A percentile compares a stretch with the other conserved stretches of the same genome.
Conservation (phyloP, 2,329 filamentous ascomycete species). For the Westerdykella sp. region DNA sequence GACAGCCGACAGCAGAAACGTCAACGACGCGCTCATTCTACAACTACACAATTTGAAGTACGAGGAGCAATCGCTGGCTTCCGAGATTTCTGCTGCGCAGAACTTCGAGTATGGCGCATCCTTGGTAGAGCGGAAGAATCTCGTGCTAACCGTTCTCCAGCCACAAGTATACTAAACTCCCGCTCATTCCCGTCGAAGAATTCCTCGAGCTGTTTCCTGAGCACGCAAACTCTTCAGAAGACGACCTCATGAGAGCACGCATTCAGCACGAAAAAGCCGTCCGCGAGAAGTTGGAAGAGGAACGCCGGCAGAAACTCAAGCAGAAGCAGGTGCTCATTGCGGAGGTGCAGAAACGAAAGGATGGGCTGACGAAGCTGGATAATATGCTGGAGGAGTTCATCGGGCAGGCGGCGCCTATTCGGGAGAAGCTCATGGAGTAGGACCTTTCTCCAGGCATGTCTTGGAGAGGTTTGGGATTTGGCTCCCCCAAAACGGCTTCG, state of each 20-base stretch:
- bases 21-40: conserved; percentile 85
- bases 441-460: too few relatives aligned
- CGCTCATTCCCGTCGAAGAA: conserved; percentile 74
- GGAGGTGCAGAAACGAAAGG: conserved; percentile 87
- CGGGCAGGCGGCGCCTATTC: conserved; percentile 82
- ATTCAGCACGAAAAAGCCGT: conserved; percentile 87
- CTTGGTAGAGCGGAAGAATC: too few relatives aligned
- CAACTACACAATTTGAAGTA: conserved; percentile 96
- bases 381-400: conserved; percentile 91
- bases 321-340: conserved; percentile 63
- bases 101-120: conserved; percentile 69
- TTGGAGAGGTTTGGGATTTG: too few relatives aligned
- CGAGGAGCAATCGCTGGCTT: conserved; percentile 82
- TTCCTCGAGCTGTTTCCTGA: conserved; percentile 75
- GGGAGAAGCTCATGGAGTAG: conserved; percentile 57
- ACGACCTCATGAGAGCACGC: conserved; percentile 78
- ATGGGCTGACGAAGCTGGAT: conserved; percentile 85
- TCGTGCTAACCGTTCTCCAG: conserved; percentile 40
- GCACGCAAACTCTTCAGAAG: conserved; percentile 63
- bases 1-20: conserved; percentile 80
- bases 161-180: conserved; percentile 81
- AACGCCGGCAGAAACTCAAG: conserved; percentile 58
- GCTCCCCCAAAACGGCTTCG: too few relatives aligned
- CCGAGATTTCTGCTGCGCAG: conserved; percentile 86
- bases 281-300: conserved; percentile 77